Evolutionary conservation across 2,329 filamentous ascomycete species (phyloP).

Genomic region (Rutstroemia sp.): DNA sequence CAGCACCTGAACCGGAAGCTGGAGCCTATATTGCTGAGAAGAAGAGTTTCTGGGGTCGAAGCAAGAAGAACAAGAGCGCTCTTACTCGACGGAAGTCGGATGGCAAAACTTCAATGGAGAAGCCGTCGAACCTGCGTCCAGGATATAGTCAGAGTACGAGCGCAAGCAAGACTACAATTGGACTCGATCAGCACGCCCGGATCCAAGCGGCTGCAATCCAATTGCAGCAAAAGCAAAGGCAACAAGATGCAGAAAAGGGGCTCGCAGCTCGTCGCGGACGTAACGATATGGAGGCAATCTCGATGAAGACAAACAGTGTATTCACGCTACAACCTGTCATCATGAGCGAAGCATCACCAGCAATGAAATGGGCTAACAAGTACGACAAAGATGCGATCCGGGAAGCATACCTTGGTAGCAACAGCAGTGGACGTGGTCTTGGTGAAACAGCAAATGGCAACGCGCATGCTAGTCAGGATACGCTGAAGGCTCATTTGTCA

Average conservation of each 20-base stretch:
- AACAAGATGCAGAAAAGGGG: conserved; percentile 50
- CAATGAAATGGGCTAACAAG: conserved; percentile 93
- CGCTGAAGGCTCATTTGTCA: conserved; percentile 14
- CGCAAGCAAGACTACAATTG: conserved; percentile 75
- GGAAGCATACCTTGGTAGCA: conserved; percentile 75
- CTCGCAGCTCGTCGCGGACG: conserved; percentile 42
- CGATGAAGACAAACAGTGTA: conserved; percentile 78
- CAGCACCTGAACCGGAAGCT: conserved; percentile 73
- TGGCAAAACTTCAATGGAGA: conserved; percentile 50
- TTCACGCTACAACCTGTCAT: conserved; percentile 82
- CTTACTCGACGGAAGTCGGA: conserved; percentile 63
- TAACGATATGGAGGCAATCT: conserved; percentile 49
- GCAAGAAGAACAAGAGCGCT: conserved; percentile 54
- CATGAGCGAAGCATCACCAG: conserved; percentile 78
- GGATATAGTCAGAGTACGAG: conserved; percentile 34
- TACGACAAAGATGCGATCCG: conserved; percentile 88
- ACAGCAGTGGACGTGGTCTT: conserved; percentile 60
- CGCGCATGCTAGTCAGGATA: conserved; percentile 18
- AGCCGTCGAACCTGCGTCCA: conserved; percentile 33
- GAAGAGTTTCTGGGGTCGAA: conserved; percentile 89
- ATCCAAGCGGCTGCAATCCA: conserved; percentile 87
- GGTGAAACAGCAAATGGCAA: conserved; percentile 38
- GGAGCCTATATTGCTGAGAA: conserved; percentile 92
- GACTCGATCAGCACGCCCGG: conserved; percentile 82
- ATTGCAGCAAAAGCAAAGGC: conserved; percentile 68